Evolutionary conservation across 2,329 filamentous ascomycete species (phyloP), one percentile per base, ranked within the genome.

Genomic region (Paraphaeosphaeria minitans): DNA sequence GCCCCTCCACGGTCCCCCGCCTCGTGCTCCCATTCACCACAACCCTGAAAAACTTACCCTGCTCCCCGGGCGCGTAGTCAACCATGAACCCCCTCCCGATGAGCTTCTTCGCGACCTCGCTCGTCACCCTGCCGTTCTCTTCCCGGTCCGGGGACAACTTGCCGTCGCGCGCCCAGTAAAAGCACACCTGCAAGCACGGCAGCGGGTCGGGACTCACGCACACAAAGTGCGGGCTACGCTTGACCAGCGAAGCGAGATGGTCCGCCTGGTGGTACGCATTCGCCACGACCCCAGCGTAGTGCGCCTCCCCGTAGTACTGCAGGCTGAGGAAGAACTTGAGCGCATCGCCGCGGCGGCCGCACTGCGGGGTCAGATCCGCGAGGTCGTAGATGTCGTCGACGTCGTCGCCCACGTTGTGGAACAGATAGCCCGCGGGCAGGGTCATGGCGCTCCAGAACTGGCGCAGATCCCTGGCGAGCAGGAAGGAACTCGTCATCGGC

Each of bases 311-410:
- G 77, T 97, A 92, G 81, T 96, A 97, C 53, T 92, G 86, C 91
- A 95, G 97, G 3, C 88, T 85, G 4, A 98, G 83, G 24, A 92
- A 94, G 45, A 98, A 82, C 79, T 98, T 99, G 51, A 98, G 82
- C 35, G 85, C 86, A 77, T 98, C 95, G 14, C 89, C 93, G 33
- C 91, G 85, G 0, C 95, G 88, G 4, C 95, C 95, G 76, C 95
- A 98, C 78, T 98, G 95, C 37, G 97, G 86, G 1, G 94, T 97
- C 57, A 98, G 80, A 71, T 98, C 94, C 1, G 93, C 95, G 27
- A 98, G 82, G 74, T 98, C 95, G 87, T 91, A 96, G 13, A 92
- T 82, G 59, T 94, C 73, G 61, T 63, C 56, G 1, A 66, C 68
- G 13, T 57, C 29, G 4, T 57, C 54, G 1, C 43, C 78, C 5